Conservation (phyloP, 371 early-diverging fungal genomes). For the Nosema muscidifuracis region DNA sequence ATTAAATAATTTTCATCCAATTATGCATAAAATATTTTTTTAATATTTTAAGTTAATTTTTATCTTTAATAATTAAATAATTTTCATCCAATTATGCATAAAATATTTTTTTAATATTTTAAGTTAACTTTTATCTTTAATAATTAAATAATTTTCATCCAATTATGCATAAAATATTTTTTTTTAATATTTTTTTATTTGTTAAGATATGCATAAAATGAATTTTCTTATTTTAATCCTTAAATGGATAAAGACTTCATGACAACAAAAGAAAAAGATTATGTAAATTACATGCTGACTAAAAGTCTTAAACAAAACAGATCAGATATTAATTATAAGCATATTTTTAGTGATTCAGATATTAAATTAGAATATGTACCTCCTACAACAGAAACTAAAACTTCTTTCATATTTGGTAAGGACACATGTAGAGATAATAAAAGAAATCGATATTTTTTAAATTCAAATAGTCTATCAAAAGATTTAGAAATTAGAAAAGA, state of each 20-base stretch:
- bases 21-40: too few species aligned
- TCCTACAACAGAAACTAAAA: neutral
- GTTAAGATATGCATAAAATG: too few species aligned
- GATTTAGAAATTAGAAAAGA: neutral
- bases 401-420: neutral
- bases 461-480: neutral
- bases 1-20: too few species aligned
- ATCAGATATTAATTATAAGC: conserved; percentile 10
- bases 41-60: too few species aligned
- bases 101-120: neutral
- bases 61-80: too few species aligned
- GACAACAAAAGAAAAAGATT: conserved; percentile 45
- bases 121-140: too few species aligned
- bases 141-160: too few species aligned
- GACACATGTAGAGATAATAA: conserved; percentile 7
- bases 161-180: too few species aligned
- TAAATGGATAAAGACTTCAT: conserved; percentile 24
- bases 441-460: neutral
- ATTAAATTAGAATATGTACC: conserved; percentile 11
- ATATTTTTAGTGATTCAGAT: neutral
- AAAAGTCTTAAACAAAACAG: conserved; percentile 11
- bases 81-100: too few species aligned
- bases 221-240: neutral
- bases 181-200: neutral
- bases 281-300: conserved; percentile 27